These are phyloP conservation scores for Pleurotus cornucopiae DNA, from an alignment of 768 basidiomycete genomes.

Conservation along the genomic window DNA sequence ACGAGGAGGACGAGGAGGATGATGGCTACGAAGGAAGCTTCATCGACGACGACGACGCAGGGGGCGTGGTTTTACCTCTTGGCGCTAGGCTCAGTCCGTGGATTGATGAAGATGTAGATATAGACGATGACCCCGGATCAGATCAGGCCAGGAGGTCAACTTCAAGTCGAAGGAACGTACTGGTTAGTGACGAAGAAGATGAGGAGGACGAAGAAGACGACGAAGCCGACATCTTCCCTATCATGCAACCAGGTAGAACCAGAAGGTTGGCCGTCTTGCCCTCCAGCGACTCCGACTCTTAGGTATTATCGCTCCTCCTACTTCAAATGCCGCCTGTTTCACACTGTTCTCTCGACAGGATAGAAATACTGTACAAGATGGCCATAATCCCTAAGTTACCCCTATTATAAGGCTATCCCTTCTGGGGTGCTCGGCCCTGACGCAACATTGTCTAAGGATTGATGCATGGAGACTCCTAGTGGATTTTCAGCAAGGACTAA, in stretches of 20 bases:
- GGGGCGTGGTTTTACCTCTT: not conserved
- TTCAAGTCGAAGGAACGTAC: conserved; percentile 1
- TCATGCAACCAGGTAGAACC: not conserved
- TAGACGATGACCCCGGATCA: conserved; percentile 8
- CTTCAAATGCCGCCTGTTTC: too few species aligned
- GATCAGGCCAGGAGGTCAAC: not conserved
- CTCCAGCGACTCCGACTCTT: not conserved
- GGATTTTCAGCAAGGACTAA: too few species aligned
- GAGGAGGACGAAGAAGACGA: conserved; percentile 9
- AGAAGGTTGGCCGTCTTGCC: not conserved
- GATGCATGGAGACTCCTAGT: too few species aligned
- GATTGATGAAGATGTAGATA: conserved; percentile 5
- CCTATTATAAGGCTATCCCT: too few species aligned
- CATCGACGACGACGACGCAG: conserved; percentile 39
- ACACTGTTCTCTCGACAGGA: too few species aligned
- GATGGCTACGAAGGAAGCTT: conserved; percentile 51
- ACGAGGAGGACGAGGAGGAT: conserved; percentile 22
- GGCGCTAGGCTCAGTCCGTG: not conserved
- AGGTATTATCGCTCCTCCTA: not conserved
- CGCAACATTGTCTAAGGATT: too few species aligned
- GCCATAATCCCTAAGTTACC: too few species aligned
- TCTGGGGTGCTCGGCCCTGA: too few species aligned
- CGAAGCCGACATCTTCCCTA: conserved; percentile 5
- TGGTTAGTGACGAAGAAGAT: conserved; percentile 9
- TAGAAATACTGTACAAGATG: too few species aligned